These are phyloP conservation scores for Saccharomycopsis sp. DNA, from an alignment of 805 yeast species.

Conservation along the genomic window DNA sequence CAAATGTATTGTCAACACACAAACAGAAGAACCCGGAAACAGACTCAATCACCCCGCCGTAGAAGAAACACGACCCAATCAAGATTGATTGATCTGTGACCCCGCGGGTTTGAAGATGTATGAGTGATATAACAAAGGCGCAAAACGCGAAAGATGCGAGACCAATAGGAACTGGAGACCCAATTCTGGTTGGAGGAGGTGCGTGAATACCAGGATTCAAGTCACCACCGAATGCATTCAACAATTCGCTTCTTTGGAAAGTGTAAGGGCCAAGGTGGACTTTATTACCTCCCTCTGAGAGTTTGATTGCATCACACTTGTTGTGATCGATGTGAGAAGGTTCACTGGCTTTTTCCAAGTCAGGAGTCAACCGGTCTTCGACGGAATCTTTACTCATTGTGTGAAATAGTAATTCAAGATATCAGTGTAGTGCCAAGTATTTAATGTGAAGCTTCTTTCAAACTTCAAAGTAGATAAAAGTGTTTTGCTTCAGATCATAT, in stretches of 20 bases:
- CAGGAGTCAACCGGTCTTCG: conserved; percentile 16
- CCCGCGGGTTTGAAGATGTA: conserved; percentile 48
- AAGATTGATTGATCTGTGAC: conserved; percentile 44
- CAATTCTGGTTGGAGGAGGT: conserved; percentile 35
- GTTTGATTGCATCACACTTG: conserved; percentile 10
- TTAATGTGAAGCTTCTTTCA: too few relatives aligned
- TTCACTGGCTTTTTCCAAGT: conserved; percentile 13
- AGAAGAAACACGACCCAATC: conserved; percentile 51
- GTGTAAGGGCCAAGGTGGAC: conserved; percentile 28
- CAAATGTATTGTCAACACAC: conserved; percentile 57
- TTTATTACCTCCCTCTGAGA: conserved; percentile 17
- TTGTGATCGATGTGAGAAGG: conserved; percentile 4
- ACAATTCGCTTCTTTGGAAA: conserved; percentile 41
- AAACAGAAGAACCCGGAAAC: conserved; percentile 62
- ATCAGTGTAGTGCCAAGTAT: too few relatives aligned
- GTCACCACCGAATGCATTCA: conserved; percentile 54
- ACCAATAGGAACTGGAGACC: conserved; percentile 63
- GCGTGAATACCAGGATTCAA: conserved; percentile 36
- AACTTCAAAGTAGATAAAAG: too few relatives aligned
- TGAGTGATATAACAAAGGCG: conserved; percentile 51
- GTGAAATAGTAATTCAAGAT: not conserved
- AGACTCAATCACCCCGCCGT: conserved; percentile 56
- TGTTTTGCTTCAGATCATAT: too few relatives aligned
- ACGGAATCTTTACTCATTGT: not conserved
- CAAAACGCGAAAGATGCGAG: conserved; percentile 54